phyloP scores from a whole-genome alignment of 257 asterid genomes.

The Lycium barbarum region DNA sequence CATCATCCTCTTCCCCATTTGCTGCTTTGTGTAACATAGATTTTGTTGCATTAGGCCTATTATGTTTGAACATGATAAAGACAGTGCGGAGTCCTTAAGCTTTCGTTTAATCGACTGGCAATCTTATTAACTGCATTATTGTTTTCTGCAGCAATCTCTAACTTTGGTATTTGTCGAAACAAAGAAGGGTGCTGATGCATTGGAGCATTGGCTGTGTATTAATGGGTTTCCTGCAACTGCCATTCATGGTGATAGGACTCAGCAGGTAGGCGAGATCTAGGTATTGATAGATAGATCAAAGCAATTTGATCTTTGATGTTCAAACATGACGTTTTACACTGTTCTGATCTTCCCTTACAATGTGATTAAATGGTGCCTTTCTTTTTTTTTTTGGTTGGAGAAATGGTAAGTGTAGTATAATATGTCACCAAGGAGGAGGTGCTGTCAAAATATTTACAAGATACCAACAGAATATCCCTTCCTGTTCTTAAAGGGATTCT shows the following conservation, averaged over 20 bases:
- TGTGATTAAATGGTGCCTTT: conserved; percentile 9
- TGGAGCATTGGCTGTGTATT: conserved; percentile 69
- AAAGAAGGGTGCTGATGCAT: conserved; percentile 87
- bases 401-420: neutral
- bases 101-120: conserved; percentile 14
- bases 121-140: conserved; percentile 26
- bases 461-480: neutral
- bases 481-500: neutral
- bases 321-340: neutral
- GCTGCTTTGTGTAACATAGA: neutral
- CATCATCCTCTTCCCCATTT: neutral
- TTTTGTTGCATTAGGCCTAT: conserved; percentile 8
- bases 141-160: conserved; percentile 66
- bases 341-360: neutral
- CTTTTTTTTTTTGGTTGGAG: neutral
- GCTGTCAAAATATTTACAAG: neutral
- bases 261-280: conserved; percentile 56
- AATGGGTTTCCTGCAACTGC: conserved; percentile 89
- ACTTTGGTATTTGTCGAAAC: conserved; percentile 91
- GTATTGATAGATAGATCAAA: conserved; percentile 10
- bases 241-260: conserved; percentile 90
- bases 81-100: neutral
- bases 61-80: neutral
- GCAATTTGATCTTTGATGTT: neutral
- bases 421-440: too few species aligned